A percentile compares a stretch with the other conserved stretches of the same genome.
Evolutionary conservation across 179 eudicot genomes (phyloP).

Genomic region (Vitellaria paradoxa): DNA sequence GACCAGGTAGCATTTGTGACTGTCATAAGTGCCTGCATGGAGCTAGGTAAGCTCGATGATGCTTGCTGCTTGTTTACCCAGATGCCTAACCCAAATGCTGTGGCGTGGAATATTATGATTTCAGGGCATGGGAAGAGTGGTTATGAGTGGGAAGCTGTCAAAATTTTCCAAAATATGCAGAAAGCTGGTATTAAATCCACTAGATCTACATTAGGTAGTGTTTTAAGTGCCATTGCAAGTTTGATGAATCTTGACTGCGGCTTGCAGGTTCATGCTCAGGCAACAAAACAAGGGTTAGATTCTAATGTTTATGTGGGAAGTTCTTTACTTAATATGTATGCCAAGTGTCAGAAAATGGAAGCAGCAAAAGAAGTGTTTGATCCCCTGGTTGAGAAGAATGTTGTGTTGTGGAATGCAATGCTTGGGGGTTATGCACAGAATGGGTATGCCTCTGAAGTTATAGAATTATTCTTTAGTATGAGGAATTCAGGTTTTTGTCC

Average conservation of each 20-base stretch:
- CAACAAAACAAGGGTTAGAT: constrained; percentile 73
- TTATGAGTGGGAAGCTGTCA: constrained; percentile 47
- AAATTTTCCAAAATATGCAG: constrained; percentile 55
- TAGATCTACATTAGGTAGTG: constrained; percentile 83
- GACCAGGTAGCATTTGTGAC: constrained; percentile 71
- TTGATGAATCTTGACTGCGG: constrained; percentile 54
- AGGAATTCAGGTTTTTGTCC: constrained; percentile 44
- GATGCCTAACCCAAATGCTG: constrained; percentile 55
- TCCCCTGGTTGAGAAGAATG: constrained; percentile 55
- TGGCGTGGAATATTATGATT: constrained; percentile 88
- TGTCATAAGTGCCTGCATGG: constrained; percentile 58
- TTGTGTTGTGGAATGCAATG: constrained; percentile 79
- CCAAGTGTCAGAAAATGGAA: constrained; percentile 64
- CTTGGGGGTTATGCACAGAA: constrained; percentile 86
- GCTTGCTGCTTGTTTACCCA: constrained; percentile 55
- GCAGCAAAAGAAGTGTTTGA: constrained; percentile 61
- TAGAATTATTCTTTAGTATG: constrained; percentile 56
- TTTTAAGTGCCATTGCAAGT: constrained; percentile 72
- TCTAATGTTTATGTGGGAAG: constrained; percentile 86
- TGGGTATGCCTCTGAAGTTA: constrained; percentile 57
- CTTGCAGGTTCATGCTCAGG: constrained; percentile 65
- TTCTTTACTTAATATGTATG: constrained; percentile 78
- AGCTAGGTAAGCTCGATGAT: constrained; percentile 56
- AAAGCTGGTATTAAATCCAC: constrained; percentile 52
- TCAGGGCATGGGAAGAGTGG: constrained; percentile 72